Evolutionary conservation across 2,329 filamentous ascomycete species (phyloP).

Genomic region (Emmonsiellopsis sp.): DNA sequence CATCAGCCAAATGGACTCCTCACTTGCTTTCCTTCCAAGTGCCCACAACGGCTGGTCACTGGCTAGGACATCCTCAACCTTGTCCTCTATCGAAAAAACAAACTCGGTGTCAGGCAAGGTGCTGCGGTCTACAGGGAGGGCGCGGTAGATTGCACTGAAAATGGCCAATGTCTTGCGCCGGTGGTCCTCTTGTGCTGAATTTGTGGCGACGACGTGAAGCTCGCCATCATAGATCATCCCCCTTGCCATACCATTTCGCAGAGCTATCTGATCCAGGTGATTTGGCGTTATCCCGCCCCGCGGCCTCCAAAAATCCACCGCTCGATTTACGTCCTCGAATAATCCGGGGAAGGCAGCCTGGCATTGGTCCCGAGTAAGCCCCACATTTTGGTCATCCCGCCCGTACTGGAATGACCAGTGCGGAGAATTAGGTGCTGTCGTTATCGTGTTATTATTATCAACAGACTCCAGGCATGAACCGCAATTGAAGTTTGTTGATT

Average conservation of each 20-base stretch:
- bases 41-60: slow-evolving; percentile 30
- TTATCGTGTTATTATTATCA: not conserved
- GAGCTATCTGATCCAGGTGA: slow-evolving; percentile 20
- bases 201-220: slow-evolving; percentile 22
- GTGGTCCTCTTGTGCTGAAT: slow-evolving; percentile 26
- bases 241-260: slow-evolving; percentile 25
- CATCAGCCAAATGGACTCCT: slow-evolving; percentile 40
- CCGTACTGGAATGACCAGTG: slow-evolving; percentile 24
- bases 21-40: slow-evolving; percentile 29
- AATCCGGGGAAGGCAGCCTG: slow-evolving; percentile 25
- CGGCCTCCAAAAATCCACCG: slow-evolving; percentile 19
- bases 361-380: slow-evolving; percentile 21
- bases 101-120: slow-evolving; percentile 31
- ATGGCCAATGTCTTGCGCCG: slow-evolving; percentile 31
- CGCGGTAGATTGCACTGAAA: slow-evolving; percentile 40
- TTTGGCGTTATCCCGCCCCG: slow-evolving; percentile 17
- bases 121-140: slow-evolving; percentile 34
- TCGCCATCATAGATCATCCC: slow-evolving; percentile 25
- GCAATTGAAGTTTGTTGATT: slow-evolving; percentile 30
- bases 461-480: slow-evolving; percentile 20
- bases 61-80: slow-evolving; percentile 32
- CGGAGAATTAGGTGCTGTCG: slow-evolving; percentile 9
- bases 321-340: slow-evolving; percentile 27
- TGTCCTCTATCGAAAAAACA: slow-evolving; percentile 34
- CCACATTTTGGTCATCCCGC: slow-evolving; percentile 24